Evolutionary conservation across 2,329 filamentous ascomycete species (phyloP).

Genomic region (Claviceps sp.): DNA sequence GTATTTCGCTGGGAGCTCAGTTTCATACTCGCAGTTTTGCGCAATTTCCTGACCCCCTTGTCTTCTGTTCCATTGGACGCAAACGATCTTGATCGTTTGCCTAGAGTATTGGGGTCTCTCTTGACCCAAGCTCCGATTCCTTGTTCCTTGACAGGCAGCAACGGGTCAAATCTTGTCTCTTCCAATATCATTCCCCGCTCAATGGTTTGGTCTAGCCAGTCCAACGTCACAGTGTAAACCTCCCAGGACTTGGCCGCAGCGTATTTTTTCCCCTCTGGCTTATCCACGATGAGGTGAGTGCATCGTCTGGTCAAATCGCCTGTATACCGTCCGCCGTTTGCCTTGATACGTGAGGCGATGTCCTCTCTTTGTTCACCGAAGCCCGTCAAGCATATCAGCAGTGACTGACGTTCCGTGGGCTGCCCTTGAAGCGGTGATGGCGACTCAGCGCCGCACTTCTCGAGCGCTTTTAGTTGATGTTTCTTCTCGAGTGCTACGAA

Average conservation of each 20-base stretch:
- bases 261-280: slow-evolving; percentile 79
- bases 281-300: slow-evolving; percentile 74
- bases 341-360: slow-evolving; percentile 53
- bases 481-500: slow-evolving; percentile 53
- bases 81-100: slow-evolving; percentile 46
- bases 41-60: slow-evolving; percentile 59
- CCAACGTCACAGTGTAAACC: slow-evolving; percentile 62
- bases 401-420: slow-evolving; percentile 21
- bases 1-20: slow-evolving; percentile 65
- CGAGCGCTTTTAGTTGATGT: slow-evolving; percentile 51
- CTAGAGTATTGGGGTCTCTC: slow-evolving; percentile 31
- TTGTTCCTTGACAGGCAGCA: slow-evolving; percentile 53
- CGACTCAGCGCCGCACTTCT: slow-evolving; percentile 33
- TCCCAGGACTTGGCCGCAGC: slow-evolving; percentile 73
- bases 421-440: slow-evolving; percentile 9
- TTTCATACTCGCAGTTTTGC: slow-evolving; percentile 76
- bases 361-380: slow-evolving; percentile 51
- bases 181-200: slow-evolving; percentile 83
- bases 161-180: slow-evolving; percentile 71
- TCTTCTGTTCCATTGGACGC: slow-evolving; percentile 32
- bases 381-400: slow-evolving; percentile 43
- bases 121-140: slow-evolving; percentile 63
- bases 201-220: slow-evolving; percentile 77
- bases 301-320: slow-evolving; percentile 76
- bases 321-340: slow-evolving; percentile 71